These are phyloP conservation scores for Gomphus bonarii DNA, from an alignment of 1,284 basidiomycete species.

Conservation along the genomic window DNA sequence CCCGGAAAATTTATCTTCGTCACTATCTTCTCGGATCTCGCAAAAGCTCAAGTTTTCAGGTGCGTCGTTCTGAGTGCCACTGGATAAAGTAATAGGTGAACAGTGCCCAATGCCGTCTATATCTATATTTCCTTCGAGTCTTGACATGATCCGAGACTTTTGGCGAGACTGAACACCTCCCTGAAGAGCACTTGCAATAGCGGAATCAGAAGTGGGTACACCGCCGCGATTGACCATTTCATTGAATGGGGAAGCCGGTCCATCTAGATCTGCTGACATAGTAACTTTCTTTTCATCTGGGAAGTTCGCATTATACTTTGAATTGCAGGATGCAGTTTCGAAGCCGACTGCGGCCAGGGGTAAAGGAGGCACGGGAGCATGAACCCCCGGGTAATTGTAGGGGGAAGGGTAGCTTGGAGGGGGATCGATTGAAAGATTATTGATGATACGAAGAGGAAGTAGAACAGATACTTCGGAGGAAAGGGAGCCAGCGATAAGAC, in stretches of 20 bases:
- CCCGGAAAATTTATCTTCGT: background rate
- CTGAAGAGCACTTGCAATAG: background rate
- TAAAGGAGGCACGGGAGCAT: background rate
- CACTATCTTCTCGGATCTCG: background rate
- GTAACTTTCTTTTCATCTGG: background rate
- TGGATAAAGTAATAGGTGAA: background rate
- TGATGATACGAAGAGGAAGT: slow-evolving; percentile 66
- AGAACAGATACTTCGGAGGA: slow-evolving; percentile 56
- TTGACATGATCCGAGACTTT: background rate
- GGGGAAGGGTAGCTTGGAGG: slow-evolving; percentile 33
- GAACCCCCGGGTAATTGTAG: background rate
- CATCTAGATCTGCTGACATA: background rate
- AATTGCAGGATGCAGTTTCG: background rate
- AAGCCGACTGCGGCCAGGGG: background rate
- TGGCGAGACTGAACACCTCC: background rate
- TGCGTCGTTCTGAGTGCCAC: background rate
- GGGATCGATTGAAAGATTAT: slow-evolving; percentile 75
- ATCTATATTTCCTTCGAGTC: background rate
- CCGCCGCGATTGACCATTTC: background rate
- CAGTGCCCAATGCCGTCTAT: background rate
- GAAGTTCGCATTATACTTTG: background rate
- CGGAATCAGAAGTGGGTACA: background rate
- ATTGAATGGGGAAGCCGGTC: background rate
- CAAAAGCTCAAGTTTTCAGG: background rate
- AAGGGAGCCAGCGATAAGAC: slow-evolving; percentile 54